Percentiles rank a stretch among this genome's conserved stretches.
phyloP scores from a whole-genome alignment of 2,329 filamentous ascomycete genomes.

The Ophiocordyceps australis region DNA sequence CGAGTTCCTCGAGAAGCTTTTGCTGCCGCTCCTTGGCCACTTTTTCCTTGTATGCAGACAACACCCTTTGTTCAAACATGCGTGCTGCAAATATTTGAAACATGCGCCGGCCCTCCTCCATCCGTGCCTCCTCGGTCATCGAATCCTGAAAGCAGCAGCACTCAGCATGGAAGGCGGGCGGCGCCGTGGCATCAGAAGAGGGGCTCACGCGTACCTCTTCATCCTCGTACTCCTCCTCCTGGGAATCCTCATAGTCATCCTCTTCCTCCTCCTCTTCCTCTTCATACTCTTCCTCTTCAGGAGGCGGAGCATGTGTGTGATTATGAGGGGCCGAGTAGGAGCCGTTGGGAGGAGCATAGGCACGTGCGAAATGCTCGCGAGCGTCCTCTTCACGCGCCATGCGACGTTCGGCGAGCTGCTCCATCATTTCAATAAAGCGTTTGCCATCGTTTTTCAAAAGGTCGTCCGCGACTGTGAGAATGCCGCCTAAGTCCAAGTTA shows the following conservation, averaged over 20 bases:
- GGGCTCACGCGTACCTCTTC: conserved; percentile 41
- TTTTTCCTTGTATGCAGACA: conserved; percentile 95
- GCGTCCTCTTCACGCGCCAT: conserved; percentile 95
- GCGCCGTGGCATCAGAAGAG: conserved; percentile 20
- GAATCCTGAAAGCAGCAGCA: conserved; percentile 51
- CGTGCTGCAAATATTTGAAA: conserved; percentile 98
- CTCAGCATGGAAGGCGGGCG: conserved; percentile 21
- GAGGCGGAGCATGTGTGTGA: conserved; percentile 13
- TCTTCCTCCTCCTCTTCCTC: conserved; percentile 47
- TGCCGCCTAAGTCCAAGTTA: conserved; percentile 57
- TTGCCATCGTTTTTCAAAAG: conserved; percentile 97
- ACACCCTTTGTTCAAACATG: conserved; percentile 96
- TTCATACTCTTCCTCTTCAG: conserved; percentile 56
- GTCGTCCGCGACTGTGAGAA: conserved; percentile 96
- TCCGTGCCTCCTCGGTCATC: conserved; percentile 95
- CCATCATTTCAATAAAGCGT: conserved; percentile 99
- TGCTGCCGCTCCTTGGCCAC: conserved; percentile 84
- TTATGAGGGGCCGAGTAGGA: conserved; percentile 12
- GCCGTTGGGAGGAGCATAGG: conserved; percentile 42
- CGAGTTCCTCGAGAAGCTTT: conserved; percentile 77
- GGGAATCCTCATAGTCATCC: conserved; percentile 43
- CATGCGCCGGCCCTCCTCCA: conserved; percentile 97
- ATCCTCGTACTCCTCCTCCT: conserved; percentile 55
- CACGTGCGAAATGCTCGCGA: conserved; percentile 37
- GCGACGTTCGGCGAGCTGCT: conserved; percentile 88